phyloP scores from a whole-genome alignment of 768 basidiomycete genomes.

The Phanerochaete carnosa region DNA sequence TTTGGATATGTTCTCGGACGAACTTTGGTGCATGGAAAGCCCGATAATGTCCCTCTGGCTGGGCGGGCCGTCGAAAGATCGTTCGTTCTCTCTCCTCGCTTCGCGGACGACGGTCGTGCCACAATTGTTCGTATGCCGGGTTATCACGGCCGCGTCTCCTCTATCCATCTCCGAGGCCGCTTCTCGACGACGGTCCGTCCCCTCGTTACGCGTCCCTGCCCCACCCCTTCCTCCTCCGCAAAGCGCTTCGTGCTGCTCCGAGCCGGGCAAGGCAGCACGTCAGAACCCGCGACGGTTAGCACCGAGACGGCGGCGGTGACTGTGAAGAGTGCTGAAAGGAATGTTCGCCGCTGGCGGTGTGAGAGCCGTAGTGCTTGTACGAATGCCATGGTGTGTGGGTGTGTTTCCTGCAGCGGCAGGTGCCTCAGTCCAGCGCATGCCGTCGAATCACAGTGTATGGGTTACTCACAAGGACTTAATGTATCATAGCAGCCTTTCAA shows the following conservation, averaged over 20 bases:
- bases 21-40: background rate
- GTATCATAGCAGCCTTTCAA: background rate
- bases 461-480: background rate
- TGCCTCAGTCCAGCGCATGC: background rate
- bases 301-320: constrained; percentile 77
- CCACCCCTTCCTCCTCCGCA: constrained; percentile 40
- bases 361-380: constrained; percentile 56
- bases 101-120: background rate
- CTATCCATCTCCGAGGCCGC: constrained; percentile 76
- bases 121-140: background rate
- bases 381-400: constrained; percentile 49
- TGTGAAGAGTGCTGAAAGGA: constrained; percentile 77
- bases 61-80: background rate
- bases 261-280: constrained; percentile 79
- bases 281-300: constrained; percentile 77
- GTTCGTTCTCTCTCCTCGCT: background rate
- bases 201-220: constrained; percentile 7
- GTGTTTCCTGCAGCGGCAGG: background rate
- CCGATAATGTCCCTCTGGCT: background rate
- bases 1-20: background rate
- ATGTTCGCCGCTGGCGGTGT: constrained; percentile 56
- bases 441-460: background rate
- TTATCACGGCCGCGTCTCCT: constrained; percentile 49
- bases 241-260: constrained; percentile 54
- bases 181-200: constrained; percentile 46